A percentile compares a stretch with the other conserved stretches of the same genome.
phyloP scores from a whole-genome alignment of 176 grass and related monocot species.

The Ananas comosus region DNA sequence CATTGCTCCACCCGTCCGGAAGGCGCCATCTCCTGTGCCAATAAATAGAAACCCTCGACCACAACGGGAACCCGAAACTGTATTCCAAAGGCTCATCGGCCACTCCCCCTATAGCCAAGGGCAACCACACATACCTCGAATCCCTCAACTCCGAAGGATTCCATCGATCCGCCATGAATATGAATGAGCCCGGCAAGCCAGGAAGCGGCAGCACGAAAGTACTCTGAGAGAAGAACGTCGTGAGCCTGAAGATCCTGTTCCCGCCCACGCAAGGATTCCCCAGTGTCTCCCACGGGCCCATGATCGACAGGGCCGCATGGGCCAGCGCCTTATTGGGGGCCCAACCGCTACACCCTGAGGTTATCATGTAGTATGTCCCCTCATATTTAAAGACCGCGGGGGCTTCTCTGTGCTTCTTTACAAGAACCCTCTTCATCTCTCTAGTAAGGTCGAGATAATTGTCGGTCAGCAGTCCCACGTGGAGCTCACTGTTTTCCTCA shows the following conservation, averaged over 20 bases:
- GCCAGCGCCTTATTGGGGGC: slow-evolving; percentile 75
- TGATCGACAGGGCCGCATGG: slow-evolving; percentile 64
- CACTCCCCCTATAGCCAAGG: slow-evolving; percentile 63
- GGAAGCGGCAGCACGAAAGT: slow-evolving; percentile 72
- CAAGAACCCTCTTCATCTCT: slow-evolving; percentile 46
- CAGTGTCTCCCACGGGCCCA: slow-evolving; percentile 90
- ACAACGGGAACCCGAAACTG: slow-evolving; percentile 90
- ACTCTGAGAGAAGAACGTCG: slow-evolving; percentile 90
- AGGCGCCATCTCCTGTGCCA: slow-evolving; percentile 83
- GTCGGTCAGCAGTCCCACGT: slow-evolving; percentile 65
- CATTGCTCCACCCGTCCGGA: slow-evolving; percentile 55
- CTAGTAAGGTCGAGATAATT: slow-evolving; percentile 71
- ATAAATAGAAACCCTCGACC: slow-evolving; percentile 89
- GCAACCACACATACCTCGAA: slow-evolving; percentile 85
- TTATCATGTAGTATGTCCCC: slow-evolving; percentile 92
- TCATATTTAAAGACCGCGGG: slow-evolving; percentile 73
- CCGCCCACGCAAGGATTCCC: slow-evolving; percentile 84
- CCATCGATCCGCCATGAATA: slow-evolving; percentile 99
- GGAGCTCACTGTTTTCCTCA: slow-evolving; percentile 86
- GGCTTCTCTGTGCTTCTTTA: slow-evolving; percentile 72
- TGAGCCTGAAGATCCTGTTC: slow-evolving; percentile 60
- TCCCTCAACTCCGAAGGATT: slow-evolving; percentile 69
- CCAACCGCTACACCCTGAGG: slow-evolving; percentile 88
- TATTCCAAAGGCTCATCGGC: slow-evolving; percentile 87
- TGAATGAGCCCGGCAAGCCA: slow-evolving; percentile 64